A percentile compares a stretch with the other conserved stretches of the same genome.
phyloP scores from a whole-genome alignment of 352 stramenopile genomes.

The Salisapilia sapeloensis region DNA sequence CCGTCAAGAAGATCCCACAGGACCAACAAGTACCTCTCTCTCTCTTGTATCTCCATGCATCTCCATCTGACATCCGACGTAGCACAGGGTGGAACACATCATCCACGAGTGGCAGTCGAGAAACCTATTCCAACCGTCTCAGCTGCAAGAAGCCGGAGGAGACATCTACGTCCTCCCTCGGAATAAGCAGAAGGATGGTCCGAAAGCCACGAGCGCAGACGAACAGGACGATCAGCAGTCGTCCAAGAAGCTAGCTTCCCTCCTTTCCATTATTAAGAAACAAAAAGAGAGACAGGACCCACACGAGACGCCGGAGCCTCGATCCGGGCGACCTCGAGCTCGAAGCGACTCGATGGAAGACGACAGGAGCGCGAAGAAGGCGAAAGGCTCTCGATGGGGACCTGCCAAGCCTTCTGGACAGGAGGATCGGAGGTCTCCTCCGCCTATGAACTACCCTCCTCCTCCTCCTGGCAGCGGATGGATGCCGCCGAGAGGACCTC shows the following conservation, averaged over 20 bases:
- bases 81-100: slow-evolving; percentile 47
- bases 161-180: slow-evolving; percentile 8
- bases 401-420: slow-evolving; percentile 25
- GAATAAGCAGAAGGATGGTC: background rate
- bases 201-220: background rate
- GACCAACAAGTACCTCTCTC: slow-evolving; percentile 26
- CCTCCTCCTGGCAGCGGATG: too few relatives aligned
- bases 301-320: slow-evolving; percentile 7
- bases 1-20: slow-evolving; percentile 46
- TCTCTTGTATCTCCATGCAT: background rate
- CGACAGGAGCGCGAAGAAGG: slow-evolving; percentile 28
- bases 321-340: slow-evolving; percentile 8
- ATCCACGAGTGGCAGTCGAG: slow-evolving; percentile 66
- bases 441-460: too few relatives aligned
- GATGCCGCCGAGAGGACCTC: too few relatives aligned
- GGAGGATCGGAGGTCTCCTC: too few relatives aligned
- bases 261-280: slow-evolving; percentile 75
- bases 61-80: too few relatives aligned
- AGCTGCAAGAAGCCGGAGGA: slow-evolving; percentile 52
- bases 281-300: slow-evolving; percentile 27
- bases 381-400: slow-evolving; percentile 50
- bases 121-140: slow-evolving; percentile 35
- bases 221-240: slow-evolving; percentile 10
- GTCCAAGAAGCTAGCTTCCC: slow-evolving; percentile 40
- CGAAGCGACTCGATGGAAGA: slow-evolving; percentile 16